These are phyloP conservation scores for Debaryomyces maramus DNA, from an alignment of 805 yeast species.

Conservation along the genomic window DNA sequence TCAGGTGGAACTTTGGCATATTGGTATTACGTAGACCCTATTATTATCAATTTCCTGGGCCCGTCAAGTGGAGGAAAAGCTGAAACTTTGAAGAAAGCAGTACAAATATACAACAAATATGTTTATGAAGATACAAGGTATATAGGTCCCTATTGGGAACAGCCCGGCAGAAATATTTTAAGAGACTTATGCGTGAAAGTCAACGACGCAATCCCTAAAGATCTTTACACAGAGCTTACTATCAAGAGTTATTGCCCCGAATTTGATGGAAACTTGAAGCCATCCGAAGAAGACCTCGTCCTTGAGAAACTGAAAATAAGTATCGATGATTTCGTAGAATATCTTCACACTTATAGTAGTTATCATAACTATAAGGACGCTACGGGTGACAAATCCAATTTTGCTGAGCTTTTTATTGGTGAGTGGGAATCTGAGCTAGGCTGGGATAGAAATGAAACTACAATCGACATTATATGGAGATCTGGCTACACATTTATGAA, in stretches of 20 bases:
- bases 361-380: conserved; percentile 54
- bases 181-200: conserved; percentile 45
- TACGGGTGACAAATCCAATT: conserved; percentile 32
- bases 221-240: conserved; percentile 39
- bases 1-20: conserved; percentile 44
- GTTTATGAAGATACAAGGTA: conserved; percentile 43
- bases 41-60: conserved; percentile 25
- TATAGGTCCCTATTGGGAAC: conserved; percentile 80
- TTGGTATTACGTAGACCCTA: conserved; percentile 44
- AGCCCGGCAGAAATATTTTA: conserved; percentile 69
- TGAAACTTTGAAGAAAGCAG: conserved; percentile 21
- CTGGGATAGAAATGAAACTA: conserved; percentile 44
- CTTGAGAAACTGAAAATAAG: conserved; percentile 41
- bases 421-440: conserved; percentile 43
- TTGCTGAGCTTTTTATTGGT: conserved; percentile 33
- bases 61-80: conserved; percentile 10
- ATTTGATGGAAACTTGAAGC: conserved; percentile 10
- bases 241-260: conserved; percentile 28
- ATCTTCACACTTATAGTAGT: conserved; percentile 71
- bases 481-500: conserved; percentile 52
- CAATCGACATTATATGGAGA: conserved; percentile 47
- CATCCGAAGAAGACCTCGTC: conserved; percentile 22
- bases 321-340: conserved; percentile 48
- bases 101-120: conserved; percentile 33
- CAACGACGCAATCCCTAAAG: conserved; percentile 40